Evolutionary conservation across 202 grass and related monocot genomes (phyloP).

Genomic region (Hordeum pubiflorum): DNA sequence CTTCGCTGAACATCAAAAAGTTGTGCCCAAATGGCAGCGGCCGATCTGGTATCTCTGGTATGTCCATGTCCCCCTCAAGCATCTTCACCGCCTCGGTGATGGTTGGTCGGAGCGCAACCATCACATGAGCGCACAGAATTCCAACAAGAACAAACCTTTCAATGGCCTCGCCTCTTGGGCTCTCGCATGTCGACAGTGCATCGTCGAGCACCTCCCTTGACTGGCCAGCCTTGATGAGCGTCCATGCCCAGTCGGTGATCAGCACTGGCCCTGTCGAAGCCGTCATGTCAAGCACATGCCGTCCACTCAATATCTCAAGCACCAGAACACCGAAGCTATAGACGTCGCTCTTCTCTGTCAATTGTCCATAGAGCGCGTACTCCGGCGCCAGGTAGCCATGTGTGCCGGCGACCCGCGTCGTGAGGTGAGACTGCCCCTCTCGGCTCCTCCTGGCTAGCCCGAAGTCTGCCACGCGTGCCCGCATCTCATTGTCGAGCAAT

Average conservation of each 20-base stretch:
- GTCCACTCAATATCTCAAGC: constrained; percentile 65
- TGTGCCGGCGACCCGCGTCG: constrained; percentile 86
- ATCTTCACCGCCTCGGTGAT: constrained; percentile 83
- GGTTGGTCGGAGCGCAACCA: constrained; percentile 88
- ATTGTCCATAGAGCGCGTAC: constrained; percentile 92
- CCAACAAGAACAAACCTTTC: constrained; percentile 84
- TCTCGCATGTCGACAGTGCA: constrained; percentile 33
- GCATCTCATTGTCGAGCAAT: constrained; percentile 63
- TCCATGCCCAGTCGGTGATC: constrained; percentile 94
- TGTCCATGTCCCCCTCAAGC: constrained; percentile 75
- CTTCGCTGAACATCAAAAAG: constrained; percentile 33
- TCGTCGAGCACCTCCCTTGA: constrained; percentile 61
- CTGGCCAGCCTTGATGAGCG: constrained; percentile 55
- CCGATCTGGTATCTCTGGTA: constrained; percentile 75
- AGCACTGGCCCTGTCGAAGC: constrained; percentile 51
- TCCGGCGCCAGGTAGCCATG: constrained; percentile 92
- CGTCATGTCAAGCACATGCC: constrained; percentile 70
- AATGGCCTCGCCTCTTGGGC: constrained; percentile 43
- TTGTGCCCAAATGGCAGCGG: constrained; percentile 58
- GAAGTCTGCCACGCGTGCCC: constrained; percentile 80
- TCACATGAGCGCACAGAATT: constrained; percentile 80
- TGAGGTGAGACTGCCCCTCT: constrained; percentile 91
- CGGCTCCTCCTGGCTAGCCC: constrained; percentile 68
- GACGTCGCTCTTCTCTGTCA: constrained; percentile 95
- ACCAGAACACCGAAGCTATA: constrained; percentile 88